A percentile compares a stretch with the other conserved stretches of the same genome.
phyloP scores from a whole-genome alignment of 345 rosid genomes.

The Ceriops decandra region DNA sequence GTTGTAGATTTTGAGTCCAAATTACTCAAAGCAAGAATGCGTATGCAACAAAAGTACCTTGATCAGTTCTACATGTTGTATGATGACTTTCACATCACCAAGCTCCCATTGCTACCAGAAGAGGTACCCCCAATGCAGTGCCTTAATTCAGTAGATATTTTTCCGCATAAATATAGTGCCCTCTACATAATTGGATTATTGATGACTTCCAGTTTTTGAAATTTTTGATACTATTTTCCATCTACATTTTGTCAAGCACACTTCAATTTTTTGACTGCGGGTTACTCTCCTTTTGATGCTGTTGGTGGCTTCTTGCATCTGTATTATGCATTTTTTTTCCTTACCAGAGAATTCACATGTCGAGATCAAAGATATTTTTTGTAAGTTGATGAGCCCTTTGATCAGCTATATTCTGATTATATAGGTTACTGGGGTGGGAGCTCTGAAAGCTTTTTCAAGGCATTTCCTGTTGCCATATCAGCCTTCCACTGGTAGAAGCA shows the following conservation, averaged over 20 bases:
- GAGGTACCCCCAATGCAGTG: conserved; percentile 51
- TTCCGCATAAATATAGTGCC: no score
- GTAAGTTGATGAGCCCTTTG: conserved; percentile 9
- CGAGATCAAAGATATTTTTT: neutral
- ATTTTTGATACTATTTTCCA: neutral
- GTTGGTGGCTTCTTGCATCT: neutral
- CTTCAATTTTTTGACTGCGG: neutral
- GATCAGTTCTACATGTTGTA: conserved; percentile 98
- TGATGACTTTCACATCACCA: conserved; percentile 94
- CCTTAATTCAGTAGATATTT: neutral
- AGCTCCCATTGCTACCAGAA: conserved; percentile 89
- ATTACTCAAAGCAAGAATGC: conserved; percentile 89
- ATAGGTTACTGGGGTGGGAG: conserved; percentile 95
- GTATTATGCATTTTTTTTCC: neutral
- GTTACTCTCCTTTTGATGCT: neutral
- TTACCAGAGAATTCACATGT: neutral
- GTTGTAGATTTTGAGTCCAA: conserved; percentile 73
- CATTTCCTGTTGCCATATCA: conserved; percentile 60
- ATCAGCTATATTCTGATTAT: conserved; percentile 11
- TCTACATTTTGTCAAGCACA: neutral
- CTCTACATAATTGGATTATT: neutral
- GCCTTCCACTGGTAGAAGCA: conserved; percentile 37
- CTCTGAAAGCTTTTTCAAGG: conserved; percentile 68
- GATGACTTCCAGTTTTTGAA: neutral
- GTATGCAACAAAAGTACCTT: conserved; percentile 95